Base-by-base conservation (phyloP, 345 rosid genomes). In the Carallia brachiata region DNA sequence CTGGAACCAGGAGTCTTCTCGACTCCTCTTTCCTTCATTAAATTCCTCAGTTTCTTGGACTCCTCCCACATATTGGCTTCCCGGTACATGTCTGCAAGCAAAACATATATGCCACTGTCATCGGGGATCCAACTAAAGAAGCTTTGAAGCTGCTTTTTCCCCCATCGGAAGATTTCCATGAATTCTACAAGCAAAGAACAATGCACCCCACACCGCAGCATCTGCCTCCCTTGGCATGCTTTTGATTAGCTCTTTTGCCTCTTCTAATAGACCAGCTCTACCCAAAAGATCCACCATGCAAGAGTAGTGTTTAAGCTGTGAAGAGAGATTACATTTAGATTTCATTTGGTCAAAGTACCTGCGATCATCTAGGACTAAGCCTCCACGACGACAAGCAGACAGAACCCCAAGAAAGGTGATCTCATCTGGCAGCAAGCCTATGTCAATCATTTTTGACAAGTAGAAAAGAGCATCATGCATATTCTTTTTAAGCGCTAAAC, bases 221-320 rank as follows among this genome's bases (percentile, higher is more conserved):
- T 91, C 97, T 56, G 90, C 85, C 76, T 83, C 80, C 71, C 90
- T 78, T 62, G 90, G 88, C 92, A 94, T 90, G 84, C 77, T 80
- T 40, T 84, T 79, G 66, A 92, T 81, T 68, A 90, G 82, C 75
- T 73, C 78, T 63, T 84, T 87, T 3, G 97, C 97, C 77, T 94
- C 97, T 68, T 88, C 80, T 55, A 91, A 65, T 23, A 83, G 83
- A 69, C 97, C 97, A 52, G 95, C 90, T 81, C 92, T 83, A 52
- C 98, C 97, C 63, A 90, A 75, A 74, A 94, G 93, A 69, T 90
- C 91, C 65, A 91, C 91, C 97, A 94, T 87, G 73, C 91, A 87
- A 8, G 95, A 88, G 80, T 91, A 94, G 77, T 91, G 98, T 70
- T 94, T 90, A 70, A 80, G 72, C 68, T 80, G 79, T 4, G 97